Evolutionary conservation across 768 basidiomycete species (phyloP).

Genomic region (Mycena chlorophos): DNA sequence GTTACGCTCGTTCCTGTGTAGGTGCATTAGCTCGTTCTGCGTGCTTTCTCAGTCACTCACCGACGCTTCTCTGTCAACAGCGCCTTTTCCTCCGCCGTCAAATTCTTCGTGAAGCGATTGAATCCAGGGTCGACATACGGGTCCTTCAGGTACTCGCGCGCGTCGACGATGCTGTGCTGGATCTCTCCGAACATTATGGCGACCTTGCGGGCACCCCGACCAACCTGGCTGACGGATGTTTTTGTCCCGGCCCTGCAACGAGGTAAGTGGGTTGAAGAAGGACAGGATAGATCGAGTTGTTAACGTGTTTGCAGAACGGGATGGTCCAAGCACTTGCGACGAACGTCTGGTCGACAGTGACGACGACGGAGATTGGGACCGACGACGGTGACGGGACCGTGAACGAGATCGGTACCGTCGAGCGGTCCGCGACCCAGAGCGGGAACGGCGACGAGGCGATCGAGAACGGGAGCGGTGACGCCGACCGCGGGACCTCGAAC

Average conservation of each 20-base stretch:
- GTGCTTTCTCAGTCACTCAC: neutral
- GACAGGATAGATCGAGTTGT: no score
- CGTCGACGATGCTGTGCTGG: neutral
- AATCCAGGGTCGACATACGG: neutral
- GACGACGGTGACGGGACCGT: neutral
- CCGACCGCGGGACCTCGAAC: neutral
- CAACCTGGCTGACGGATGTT: neutral
- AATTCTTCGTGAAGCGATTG: neutral
- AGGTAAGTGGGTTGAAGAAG: no score
- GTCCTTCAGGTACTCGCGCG: neutral
- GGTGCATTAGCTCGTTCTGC: neutral
- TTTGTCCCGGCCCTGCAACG: neutral
- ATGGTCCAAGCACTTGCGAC: no score
- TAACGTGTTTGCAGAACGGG: no score
- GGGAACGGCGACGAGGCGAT: neutral
- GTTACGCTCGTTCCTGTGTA: slow-evolving; percentile 9
- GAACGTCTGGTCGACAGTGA: neutral
- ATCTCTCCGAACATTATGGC: neutral
- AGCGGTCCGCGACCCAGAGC: neutral
- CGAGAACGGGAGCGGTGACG: neutral
- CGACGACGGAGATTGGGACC: neutral
- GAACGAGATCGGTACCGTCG: no score
- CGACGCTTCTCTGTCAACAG: slow-evolving; percentile 1
- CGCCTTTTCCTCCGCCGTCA: neutral
- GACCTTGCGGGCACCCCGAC: neutral